phyloP scores from a whole-genome alignment of 345 rosid species.

The Dipteronia sinensis region DNA sequence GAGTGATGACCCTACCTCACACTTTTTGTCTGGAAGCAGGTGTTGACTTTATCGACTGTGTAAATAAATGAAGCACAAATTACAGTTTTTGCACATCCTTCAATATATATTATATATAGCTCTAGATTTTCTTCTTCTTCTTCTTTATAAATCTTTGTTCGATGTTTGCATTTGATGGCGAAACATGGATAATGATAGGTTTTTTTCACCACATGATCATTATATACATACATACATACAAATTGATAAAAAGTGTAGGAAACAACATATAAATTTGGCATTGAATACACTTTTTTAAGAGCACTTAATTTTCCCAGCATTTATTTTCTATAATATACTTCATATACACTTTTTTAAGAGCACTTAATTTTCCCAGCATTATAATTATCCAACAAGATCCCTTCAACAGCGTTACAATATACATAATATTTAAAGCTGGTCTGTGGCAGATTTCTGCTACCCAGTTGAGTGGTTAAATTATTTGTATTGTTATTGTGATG shows the following conservation, averaged over 20 bases:
- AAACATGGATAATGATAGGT: neutral
- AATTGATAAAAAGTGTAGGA: too few relatives aligned
- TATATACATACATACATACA: neutral
- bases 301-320: neutral
- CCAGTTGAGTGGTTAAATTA: neutral
- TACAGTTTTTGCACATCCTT: conserved; percentile 13
- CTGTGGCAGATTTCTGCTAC: neutral
- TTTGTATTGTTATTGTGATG: neutral
- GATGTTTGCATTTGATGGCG: neutral
- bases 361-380: neutral
- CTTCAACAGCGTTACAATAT: neutral
- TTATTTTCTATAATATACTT: too few relatives aligned
- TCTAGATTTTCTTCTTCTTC: neutral
- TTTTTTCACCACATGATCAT: neutral
- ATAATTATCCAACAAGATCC: neutral
- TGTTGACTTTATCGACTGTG: conserved; percentile 19
- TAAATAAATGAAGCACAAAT: conserved; percentile 5
- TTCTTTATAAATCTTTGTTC: neutral
- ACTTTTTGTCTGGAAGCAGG: conserved; percentile 28
- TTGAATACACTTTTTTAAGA: conserved; percentile 5
- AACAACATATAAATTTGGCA: neutral
- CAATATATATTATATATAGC: conserved; percentile 10
- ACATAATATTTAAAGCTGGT: neutral
- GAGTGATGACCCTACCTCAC: conserved; percentile 21
- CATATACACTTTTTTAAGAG: too few relatives aligned